These are phyloP conservation scores for Syzygium jambos DNA, from an alignment of 345 rosid species.

Conservation along the genomic window DNA sequence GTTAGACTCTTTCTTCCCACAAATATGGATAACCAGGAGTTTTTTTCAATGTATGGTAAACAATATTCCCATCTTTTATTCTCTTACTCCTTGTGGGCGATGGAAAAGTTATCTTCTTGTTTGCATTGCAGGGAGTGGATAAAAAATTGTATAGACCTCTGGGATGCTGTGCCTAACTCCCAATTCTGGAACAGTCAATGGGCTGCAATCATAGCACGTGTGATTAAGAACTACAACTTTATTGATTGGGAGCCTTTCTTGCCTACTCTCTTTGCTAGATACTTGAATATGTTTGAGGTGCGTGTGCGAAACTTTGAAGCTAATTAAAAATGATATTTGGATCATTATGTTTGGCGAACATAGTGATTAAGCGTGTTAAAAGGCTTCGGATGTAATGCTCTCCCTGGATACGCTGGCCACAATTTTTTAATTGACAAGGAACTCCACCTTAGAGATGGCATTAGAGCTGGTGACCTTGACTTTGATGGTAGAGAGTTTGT, in stretches of 20 bases:
- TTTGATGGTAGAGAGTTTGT: background rate
- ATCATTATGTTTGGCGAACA: background rate
- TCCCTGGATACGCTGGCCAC: background rate
- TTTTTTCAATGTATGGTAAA: slow-evolving; percentile 70
- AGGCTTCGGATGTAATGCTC: background rate
- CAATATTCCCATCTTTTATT: background rate
- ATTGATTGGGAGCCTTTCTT: slow-evolving; percentile 76
- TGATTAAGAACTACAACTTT: slow-evolving; percentile 65
- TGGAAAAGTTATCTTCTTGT: background rate
- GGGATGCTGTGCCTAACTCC: slow-evolving; percentile 95
- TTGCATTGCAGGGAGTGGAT: slow-evolving; percentile 70
- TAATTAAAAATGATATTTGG: background rate
- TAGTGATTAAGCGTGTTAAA: background rate
- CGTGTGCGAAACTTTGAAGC: slow-evolving; percentile 15
- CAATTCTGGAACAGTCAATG: slow-evolving; percentile 99
- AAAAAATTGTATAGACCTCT: slow-evolving; percentile 49
- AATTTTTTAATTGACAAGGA: background rate
- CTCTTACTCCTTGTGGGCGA: background rate
- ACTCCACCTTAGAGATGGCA: background rate
- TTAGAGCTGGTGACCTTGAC: background rate
- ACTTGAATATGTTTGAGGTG: slow-evolving; percentile 97
- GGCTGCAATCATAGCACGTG: slow-evolving; percentile 83
- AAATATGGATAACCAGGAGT: slow-evolving; percentile 71
- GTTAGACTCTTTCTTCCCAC: slow-evolving; percentile 92
- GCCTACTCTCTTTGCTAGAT: slow-evolving; percentile 69